phyloP scores from a whole-genome alignment of 495 filamentous ascomycete genomes.

The Annulohypoxylon bovei region DNA sequence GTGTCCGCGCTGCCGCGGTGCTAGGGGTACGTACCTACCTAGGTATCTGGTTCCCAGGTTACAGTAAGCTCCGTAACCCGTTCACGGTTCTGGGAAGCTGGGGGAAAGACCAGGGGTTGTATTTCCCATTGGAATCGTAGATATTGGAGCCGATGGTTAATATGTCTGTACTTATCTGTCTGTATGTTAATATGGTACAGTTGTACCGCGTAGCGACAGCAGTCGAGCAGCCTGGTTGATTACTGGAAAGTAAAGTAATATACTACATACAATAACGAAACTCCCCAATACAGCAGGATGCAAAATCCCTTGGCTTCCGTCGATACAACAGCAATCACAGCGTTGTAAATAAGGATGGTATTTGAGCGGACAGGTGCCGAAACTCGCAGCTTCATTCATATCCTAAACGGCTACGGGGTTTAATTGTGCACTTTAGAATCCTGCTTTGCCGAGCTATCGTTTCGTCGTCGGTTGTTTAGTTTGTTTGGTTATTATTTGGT shows the following conservation, averaged over 20 bases:
- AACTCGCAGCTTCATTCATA: slow-evolving; percentile 31
- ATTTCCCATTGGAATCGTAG: not conserved
- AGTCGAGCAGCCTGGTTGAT: slow-evolving; percentile 23
- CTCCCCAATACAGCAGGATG: slow-evolving; percentile 30
- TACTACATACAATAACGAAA: slow-evolving; percentile 32
- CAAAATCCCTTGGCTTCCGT: slow-evolving; percentile 28
- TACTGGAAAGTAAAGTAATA: slow-evolving; percentile 37
- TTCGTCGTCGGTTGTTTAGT: not conserved
- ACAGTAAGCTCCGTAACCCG: slow-evolving; percentile 39
- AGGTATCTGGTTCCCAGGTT: slow-evolving; percentile 19
- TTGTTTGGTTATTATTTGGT: not conserved
- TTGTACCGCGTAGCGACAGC: slow-evolving; percentile 10
- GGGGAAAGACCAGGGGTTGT: not conserved
- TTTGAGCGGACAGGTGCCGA: slow-evolving; percentile 29
- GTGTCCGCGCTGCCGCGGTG: too few species aligned
- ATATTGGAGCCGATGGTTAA: slow-evolving; percentile 22
- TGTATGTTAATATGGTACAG: not conserved
- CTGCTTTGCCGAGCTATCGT: slow-evolving; percentile 27
- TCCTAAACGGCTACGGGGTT: slow-evolving; percentile 22
- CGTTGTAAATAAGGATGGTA: slow-evolving; percentile 12
- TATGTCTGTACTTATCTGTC: too few species aligned
- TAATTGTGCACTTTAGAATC: slow-evolving; percentile 26
- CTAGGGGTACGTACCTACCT: not conserved
- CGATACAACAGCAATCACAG: slow-evolving; percentile 12
- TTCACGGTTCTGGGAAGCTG: slow-evolving; percentile 29